Conservation (phyloP, 2,329 filamentous ascomycete species). For the Diaporthe vexans region DNA sequence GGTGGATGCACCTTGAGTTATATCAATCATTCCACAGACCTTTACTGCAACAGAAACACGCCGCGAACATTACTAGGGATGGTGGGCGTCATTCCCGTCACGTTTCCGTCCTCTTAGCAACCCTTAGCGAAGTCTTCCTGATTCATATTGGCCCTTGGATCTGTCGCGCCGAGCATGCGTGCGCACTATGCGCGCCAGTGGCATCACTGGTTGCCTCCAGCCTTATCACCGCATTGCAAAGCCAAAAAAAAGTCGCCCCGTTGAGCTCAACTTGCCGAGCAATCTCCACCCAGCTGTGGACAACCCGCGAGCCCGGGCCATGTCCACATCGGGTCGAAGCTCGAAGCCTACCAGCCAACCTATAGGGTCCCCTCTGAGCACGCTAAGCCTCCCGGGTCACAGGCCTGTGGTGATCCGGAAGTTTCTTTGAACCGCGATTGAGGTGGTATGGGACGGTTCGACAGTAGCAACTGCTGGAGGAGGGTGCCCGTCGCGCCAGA, state of each 20-base stretch:
- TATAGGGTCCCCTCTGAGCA: not conserved
- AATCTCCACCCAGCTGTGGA: constrained; percentile 9
- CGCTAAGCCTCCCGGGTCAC: constrained; percentile 31
- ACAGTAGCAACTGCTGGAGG: not conserved
- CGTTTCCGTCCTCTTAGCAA: not conserved
- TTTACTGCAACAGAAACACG: constrained; percentile 14
- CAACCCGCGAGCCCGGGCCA: constrained; percentile 12
- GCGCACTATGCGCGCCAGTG: not conserved
- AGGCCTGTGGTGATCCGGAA: constrained; percentile 7
- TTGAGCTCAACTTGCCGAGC: constrained; percentile 19
- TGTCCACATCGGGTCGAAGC: constrained; percentile 11
- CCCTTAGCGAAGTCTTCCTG: not conserved
- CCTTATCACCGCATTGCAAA: not conserved
- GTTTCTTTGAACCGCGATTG: constrained; percentile 8
- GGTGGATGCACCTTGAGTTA: not conserved
- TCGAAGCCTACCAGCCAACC: constrained; percentile 9
- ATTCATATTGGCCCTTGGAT: not conserved
- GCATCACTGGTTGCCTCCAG: not conserved
- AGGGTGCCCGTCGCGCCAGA: constrained; percentile 3
- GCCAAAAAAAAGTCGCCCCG: not conserved
- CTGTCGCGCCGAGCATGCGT: not conserved
- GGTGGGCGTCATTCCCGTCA: constrained; percentile 12
- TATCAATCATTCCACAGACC: constrained; percentile 3
- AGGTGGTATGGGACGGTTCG: constrained; percentile 9
- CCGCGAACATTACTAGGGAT: not conserved